Evolutionary conservation across 2,329 filamentous ascomycete species (phyloP).

Genomic region (Chaetomium strumarium): DNA sequence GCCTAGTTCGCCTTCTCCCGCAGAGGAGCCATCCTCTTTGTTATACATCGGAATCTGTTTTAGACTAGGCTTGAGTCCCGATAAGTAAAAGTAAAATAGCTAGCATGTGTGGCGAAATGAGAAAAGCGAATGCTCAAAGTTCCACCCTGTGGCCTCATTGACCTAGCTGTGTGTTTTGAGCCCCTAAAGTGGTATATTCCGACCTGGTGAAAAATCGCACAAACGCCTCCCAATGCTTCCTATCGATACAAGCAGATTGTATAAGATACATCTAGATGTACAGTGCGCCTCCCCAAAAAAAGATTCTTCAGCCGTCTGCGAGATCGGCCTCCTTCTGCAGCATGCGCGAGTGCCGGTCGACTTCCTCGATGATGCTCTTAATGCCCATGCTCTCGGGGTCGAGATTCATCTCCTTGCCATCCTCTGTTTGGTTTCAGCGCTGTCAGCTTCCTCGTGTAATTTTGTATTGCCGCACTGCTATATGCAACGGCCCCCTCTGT

Average conservation of each 20-base stretch:
- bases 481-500: no score
- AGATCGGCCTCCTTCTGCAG: constrained; percentile 81
- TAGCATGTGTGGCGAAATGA: neutral
- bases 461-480: neutral
- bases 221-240: constrained; percentile 18
- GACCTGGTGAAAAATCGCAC: neutral
- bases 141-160: no score
- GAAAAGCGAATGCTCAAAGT: neutral
- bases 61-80: no score
- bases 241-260: constrained; percentile 5
- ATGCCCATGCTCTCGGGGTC: constrained; percentile 77
- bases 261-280: constrained; percentile 7
- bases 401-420: constrained; percentile 83
- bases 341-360: constrained; percentile 79
- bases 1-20: constrained; percentile 43
- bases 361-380: constrained; percentile 79
- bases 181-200: constrained; percentile 10
- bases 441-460: neutral
- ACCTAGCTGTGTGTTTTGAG: neutral
- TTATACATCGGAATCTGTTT: no score
- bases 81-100: neutral
- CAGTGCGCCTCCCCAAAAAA: neutral
- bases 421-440: constrained; percentile 57
- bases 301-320: constrained; percentile 36
- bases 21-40: neutral